Conservation (phyloP, 768 basidiomycete genomes). For the Scleroderma citrinum region DNA sequence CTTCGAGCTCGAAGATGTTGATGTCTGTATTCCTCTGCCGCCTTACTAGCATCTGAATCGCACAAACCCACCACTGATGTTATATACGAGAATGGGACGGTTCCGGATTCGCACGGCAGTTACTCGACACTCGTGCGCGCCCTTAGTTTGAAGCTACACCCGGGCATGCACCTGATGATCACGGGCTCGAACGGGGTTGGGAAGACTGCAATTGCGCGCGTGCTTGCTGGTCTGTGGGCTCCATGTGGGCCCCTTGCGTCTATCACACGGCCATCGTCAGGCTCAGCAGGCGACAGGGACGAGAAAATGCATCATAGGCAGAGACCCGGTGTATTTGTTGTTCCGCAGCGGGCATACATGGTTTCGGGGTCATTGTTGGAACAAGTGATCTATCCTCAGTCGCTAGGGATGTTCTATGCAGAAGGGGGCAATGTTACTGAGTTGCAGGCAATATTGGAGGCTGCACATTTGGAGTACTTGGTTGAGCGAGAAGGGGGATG, state of each 20-base stretch:
- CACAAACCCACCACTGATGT: conserved; percentile 3
- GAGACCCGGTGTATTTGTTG: conserved; percentile 61
- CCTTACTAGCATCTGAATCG: neutral
- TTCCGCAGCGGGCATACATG: conserved; percentile 94
- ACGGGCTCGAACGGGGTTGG: conserved; percentile 92
- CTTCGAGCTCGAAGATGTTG: conserved; percentile 62
- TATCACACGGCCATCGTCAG: conserved; percentile 26
- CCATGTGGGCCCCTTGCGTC: conserved; percentile 35
- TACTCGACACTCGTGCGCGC: conserved; percentile 55
- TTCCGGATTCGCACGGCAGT: neutral
- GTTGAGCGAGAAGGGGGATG: conserved; percentile 87
- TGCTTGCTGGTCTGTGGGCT: conserved; percentile 88
- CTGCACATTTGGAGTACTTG: conserved; percentile 80
- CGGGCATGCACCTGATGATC: conserved; percentile 87
- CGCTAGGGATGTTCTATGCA: conserved; percentile 61
- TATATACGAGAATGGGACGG: neutral
- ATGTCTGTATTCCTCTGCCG: conserved; percentile 55
- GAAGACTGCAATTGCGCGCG: conserved; percentile 83
- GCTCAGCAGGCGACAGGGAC: conserved; percentile 31
- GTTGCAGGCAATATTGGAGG: conserved; percentile 69
- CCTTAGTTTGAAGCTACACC: conserved; percentile 54
- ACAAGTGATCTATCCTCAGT: conserved; percentile 90
- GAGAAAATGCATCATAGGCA: conserved; percentile 18
- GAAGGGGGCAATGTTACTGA: conserved; percentile 54
- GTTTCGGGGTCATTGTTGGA: conserved; percentile 81